These are phyloP conservation scores for Willaertia magna DNA, from an alignment of 208 protist species.

Conservation along the genomic window DNA sequence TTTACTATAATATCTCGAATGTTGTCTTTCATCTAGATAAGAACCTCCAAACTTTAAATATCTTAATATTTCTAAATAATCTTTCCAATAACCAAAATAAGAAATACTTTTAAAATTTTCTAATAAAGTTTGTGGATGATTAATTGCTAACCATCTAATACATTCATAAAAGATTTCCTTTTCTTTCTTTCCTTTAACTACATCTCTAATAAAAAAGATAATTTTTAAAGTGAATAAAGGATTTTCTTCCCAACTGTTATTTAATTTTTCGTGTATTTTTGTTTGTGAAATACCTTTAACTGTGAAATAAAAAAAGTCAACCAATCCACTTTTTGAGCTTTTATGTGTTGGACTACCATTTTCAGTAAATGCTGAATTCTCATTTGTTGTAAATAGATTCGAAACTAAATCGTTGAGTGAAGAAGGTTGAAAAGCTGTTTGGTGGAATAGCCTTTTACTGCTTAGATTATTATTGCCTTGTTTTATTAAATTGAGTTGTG, in stretches of 20 bases:
- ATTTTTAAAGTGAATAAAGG: slow-evolving; percentile 21
- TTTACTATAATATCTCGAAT: no score
- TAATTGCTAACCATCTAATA: slow-evolving; percentile 7
- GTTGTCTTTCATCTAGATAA: neutral
- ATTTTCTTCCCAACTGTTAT: slow-evolving; percentile 5
- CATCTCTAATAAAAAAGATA: slow-evolving; percentile 19
- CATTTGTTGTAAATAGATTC: no score
- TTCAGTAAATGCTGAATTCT: neutral
- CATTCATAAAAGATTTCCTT: slow-evolving; percentile 2
- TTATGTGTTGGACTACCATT: neutral
- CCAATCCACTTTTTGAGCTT: neutral
- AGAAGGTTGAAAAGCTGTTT: no score
- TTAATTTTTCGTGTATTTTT: neutral
- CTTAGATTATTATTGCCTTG: no score
- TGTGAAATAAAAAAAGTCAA: slow-evolving; percentile 22
- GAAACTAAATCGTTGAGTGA: no score
- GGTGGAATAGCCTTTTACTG: no score
- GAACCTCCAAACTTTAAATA: neutral
- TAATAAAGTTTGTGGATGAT: neutral
- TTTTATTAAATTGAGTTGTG: no score
- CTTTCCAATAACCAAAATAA: slow-evolving; percentile 26
- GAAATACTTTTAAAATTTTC: slow-evolving; percentile 16
- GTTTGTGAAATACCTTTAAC: slow-evolving; percentile 5
- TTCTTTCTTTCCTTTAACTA: slow-evolving; percentile 22
- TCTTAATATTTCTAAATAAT: neutral